Percentiles rank a stretch among this genome's conserved stretches.
Conservation (phyloP, 2,329 filamentous ascomycete genomes). For the Pezicula rhizophila region DNA sequence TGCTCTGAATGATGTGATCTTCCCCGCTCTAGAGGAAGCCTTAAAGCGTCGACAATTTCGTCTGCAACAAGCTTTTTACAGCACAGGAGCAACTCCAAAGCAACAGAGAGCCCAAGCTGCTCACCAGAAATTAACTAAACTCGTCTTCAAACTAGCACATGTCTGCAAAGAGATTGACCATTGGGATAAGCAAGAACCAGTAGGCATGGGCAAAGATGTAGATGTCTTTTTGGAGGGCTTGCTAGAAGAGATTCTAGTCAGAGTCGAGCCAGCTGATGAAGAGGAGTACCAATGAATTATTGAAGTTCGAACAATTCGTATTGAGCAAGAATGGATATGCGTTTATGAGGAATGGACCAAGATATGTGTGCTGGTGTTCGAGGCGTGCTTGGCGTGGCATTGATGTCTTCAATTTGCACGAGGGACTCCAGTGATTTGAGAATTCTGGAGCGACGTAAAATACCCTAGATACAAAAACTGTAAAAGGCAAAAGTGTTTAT, state of each 20-base stretch:
- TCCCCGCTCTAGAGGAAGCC: constrained; percentile 87
- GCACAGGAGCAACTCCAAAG: constrained; percentile 43
- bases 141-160: constrained; percentile 76
- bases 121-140: constrained; percentile 74
- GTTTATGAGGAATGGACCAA: too few relatives aligned
- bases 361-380: too few relatives aligned
- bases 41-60: constrained; percentile 70
- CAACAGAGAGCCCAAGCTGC: constrained; percentile 64
- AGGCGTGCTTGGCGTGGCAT: too few relatives aligned
- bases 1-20: constrained; percentile 82
- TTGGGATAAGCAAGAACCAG: constrained; percentile 77
- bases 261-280: constrained; percentile 73
- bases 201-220: constrained; percentile 90
- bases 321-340: not conserved
- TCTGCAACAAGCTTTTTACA: constrained; percentile 34
- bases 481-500: too few relatives aligned
- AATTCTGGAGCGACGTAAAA: too few relatives aligned
- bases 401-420: too few relatives aligned
- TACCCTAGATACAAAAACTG: too few relatives aligned
- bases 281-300: constrained; percentile 16
- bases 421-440: too few relatives aligned
- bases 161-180: constrained; percentile 87
- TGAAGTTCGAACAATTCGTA: not conserved
- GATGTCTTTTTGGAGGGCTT: constrained; percentile 85
- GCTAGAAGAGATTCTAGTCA: constrained; percentile 85